Evolutionary conservation across 73 alveolate genomes (phyloP), one percentile per base, ranked within the genome.

Genomic region (Paramecium sonneborni): DNA sequence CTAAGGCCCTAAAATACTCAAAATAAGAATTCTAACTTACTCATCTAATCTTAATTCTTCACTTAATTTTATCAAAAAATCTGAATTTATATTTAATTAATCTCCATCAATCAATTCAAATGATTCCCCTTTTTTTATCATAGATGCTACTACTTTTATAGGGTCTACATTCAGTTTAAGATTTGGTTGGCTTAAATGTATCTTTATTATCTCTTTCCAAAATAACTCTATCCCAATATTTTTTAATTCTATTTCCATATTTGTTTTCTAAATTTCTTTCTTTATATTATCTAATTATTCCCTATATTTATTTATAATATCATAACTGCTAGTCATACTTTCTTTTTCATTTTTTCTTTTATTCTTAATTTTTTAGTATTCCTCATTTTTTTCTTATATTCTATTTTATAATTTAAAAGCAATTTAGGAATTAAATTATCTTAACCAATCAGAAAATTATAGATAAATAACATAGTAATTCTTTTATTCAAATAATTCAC

Each of bases 31-130:
- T 14, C 39, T 68, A 28, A 76, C 56, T 12, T 46, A 12, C 6
- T 21, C 58, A 18, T 48, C 26, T 35, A 38, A 0, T 38, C 11
- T 28, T 7, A 57, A 57, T 21, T 69, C 39, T 30, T 79, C 10
- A 14, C 48, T 28, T 23, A 72, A 57, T 26, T 39, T 1, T 6
- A 32, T 9, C n/a, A 90, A 48, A 28, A 90, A 48, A 1, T 85
- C 24, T 11, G 3, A 37, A 26, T 76, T 72, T 7, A 69, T 46
- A 18, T 46, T 28, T 34, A 90, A 41, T 6, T 41, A 41, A 28
- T 90, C 94, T 8, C 94, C 94, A 26, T 90, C 93, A 5, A 90
- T 18, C 15, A 90, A 68, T 28, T 90, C 94, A 76, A 90, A 76
- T 2, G 94, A 86, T 26, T 69, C 87, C 30, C 94, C 94, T 18